A percentile compares a stretch with the other conserved stretches of the same genome.
phyloP scores from a whole-genome alignment of 441 rosid genomes.

The Syzygium malaccense region DNA sequence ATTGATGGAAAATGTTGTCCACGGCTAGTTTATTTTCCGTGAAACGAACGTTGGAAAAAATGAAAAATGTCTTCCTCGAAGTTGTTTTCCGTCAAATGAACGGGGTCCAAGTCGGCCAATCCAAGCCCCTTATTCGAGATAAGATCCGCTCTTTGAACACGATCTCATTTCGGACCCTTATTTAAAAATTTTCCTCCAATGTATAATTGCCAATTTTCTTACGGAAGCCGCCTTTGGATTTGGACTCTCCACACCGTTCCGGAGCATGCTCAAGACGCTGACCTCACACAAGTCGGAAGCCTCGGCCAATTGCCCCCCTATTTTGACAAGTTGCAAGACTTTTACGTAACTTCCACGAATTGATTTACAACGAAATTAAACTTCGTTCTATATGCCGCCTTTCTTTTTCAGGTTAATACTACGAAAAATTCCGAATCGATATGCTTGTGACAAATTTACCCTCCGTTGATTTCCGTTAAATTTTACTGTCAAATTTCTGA shows the following conservation, averaged over 20 bases:
- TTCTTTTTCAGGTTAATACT: background rate
- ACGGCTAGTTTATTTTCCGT: too few relatives aligned
- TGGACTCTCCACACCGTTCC: too few relatives aligned
- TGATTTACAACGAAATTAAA: background rate
- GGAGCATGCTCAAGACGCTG: too few relatives aligned
- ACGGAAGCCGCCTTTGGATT: background rate
- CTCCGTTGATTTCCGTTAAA: too few relatives aligned
- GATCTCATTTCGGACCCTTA: accelerated
- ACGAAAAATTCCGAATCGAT: too few relatives aligned
- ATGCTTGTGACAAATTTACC: too few relatives aligned
- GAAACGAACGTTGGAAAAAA: too few relatives aligned
- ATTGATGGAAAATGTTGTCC: too few relatives aligned
- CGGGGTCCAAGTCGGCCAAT: accelerated
- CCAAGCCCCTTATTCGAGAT: background rate
- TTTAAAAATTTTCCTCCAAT: background rate
- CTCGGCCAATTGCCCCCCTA: background rate
- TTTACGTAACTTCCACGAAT: background rate
- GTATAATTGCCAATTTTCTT: background rate
- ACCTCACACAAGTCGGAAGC: background rate
- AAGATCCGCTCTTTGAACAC: accelerated
- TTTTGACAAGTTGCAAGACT: background rate
- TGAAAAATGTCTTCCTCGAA: too few relatives aligned
- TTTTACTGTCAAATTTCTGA: too few relatives aligned
- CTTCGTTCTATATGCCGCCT: background rate
- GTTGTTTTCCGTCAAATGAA: too few relatives aligned